Percentiles rank a stretch among this genome's conserved stretches.
Evolutionary conservation across 2,329 filamentous ascomycete species (phyloP).

Genomic region (Sodiomyces alkalinus): DNA sequence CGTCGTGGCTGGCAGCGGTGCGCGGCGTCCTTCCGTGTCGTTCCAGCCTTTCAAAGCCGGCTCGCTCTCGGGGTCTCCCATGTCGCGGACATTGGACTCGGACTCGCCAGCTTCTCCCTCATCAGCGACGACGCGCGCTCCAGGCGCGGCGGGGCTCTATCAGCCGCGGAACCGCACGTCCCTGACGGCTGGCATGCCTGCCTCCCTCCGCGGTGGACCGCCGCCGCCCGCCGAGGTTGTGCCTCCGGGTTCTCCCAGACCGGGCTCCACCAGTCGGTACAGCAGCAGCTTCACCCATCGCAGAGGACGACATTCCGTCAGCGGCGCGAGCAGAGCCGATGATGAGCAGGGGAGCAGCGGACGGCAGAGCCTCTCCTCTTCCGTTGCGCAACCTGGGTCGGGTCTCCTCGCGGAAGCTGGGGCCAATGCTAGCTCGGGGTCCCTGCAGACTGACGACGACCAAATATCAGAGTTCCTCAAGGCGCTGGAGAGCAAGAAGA

Average conservation of each 20-base stretch:
- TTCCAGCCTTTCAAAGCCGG: constrained; percentile 96
- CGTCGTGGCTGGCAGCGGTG: constrained; percentile 35
- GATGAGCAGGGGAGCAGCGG: constrained; percentile 70
- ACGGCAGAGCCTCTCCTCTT: constrained; percentile 60
- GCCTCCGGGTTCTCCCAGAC: constrained; percentile 69
- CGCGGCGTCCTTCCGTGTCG: constrained; percentile 64
- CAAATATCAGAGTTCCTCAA: constrained; percentile 91
- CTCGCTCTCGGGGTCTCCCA: constrained; percentile 78
- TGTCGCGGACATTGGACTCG: constrained; percentile 30
- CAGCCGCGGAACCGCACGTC: constrained; percentile 57
- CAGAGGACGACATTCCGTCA: constrained; percentile 60
- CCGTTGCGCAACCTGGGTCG: constrained; percentile 57
- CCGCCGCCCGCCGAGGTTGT: constrained; percentile 47
- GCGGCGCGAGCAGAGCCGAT: constrained; percentile 53
- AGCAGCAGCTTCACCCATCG: constrained; percentile 91
- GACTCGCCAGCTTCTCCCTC: constrained; percentile 41
- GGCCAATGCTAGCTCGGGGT: constrained; percentile 50
- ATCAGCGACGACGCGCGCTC: constrained; percentile 29
- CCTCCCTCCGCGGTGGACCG: constrained; percentile 53
- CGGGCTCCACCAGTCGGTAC: constrained; percentile 64
- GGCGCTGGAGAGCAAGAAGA: constrained; percentile 73
- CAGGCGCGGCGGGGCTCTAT: constrained; percentile 31
- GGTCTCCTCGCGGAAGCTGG: constrained; percentile 60
- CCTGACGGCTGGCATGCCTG: constrained; percentile 59
- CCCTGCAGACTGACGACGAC: constrained; percentile 64